phyloP scores from a whole-genome alignment of 2,329 filamentous ascomycete genomes.

The Ophiosphaerella korrae region DNA sequence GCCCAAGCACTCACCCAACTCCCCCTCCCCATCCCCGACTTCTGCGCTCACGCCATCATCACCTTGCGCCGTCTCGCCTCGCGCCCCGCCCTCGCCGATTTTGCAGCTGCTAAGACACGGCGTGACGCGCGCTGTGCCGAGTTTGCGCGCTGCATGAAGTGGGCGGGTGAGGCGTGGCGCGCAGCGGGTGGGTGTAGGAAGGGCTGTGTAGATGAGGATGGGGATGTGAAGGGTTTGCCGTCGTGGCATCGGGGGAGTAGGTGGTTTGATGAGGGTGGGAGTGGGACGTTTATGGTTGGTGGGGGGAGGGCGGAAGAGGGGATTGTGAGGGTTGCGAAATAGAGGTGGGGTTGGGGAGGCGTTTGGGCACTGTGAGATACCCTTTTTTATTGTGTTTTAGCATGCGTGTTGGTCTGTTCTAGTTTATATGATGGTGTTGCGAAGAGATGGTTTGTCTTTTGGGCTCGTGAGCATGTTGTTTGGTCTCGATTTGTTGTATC shows the following conservation, averaged over 20 bases:
- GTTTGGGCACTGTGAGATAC: background rate
- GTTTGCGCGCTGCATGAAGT: slow-evolving; percentile 43
- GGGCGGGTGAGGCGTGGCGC: slow-evolving; percentile 37
- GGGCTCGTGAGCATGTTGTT: no score
- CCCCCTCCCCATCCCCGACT: slow-evolving; percentile 31
- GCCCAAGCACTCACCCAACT: slow-evolving; percentile 33
- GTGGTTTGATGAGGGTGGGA: slow-evolving; percentile 36
- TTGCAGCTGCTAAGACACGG: slow-evolving; percentile 26
- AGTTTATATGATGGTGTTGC: no score
- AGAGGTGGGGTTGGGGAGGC: background rate
- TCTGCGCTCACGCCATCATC: slow-evolving; percentile 39
- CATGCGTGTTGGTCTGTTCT: no score
- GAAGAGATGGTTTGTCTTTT: no score
- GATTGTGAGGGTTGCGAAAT: background rate
- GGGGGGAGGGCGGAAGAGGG: slow-evolving; percentile 21
- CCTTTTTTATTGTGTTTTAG: background rate
- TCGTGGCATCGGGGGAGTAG: slow-evolving; percentile 41
- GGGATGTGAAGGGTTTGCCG: slow-evolving; percentile 38
- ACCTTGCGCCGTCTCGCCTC: slow-evolving; percentile 35
- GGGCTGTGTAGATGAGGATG: slow-evolving; percentile 41
- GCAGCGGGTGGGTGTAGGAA: slow-evolving; percentile 38
- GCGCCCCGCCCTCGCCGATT: slow-evolving; percentile 30
- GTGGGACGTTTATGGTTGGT: slow-evolving; percentile 38
- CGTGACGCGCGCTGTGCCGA: slow-evolving; percentile 31
- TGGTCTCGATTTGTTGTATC: no score